A percentile compares a stretch with the other conserved stretches of the same genome.
These are phyloP conservation scores for Prunus mira DNA, from an alignment of 306 rosid genomes.

Conservation along the genomic window DNA sequence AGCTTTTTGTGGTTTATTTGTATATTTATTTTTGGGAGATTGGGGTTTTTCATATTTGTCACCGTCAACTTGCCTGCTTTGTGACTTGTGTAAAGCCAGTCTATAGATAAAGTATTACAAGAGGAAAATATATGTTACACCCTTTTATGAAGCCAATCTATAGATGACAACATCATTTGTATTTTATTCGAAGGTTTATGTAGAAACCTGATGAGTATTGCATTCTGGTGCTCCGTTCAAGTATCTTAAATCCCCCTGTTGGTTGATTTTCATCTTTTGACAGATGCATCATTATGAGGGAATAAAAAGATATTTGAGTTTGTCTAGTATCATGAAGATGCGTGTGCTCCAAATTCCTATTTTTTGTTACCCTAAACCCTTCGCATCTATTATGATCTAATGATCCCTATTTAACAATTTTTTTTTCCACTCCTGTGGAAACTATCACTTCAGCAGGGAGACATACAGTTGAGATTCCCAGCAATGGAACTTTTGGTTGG, in stretches of 20 bases:
- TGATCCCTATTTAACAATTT: background rate
- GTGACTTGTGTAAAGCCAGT: background rate
- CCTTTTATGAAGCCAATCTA: background rate
- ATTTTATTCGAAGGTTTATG: background rate
- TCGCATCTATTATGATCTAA: background rate
- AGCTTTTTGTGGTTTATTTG: background rate
- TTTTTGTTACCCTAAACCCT: background rate
- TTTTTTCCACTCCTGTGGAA: background rate
- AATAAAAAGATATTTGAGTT: background rate
- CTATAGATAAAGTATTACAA: background rate
- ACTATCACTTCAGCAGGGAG: conserved; percentile 45
- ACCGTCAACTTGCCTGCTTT: conserved; percentile 5
- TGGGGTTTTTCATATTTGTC: background rate
- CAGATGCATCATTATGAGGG: background rate
- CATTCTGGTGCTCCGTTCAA: background rate
- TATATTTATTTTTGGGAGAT: background rate
- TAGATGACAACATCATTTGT: background rate
- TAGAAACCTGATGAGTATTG: background rate
- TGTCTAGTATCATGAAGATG: background rate
- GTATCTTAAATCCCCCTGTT: background rate
- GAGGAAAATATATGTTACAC: background rate
- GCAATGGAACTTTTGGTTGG: conserved; percentile 43
- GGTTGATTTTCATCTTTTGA: background rate
- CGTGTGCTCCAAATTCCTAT: background rate
- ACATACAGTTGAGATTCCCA: conserved; percentile 37